A percentile compares a stretch with the other conserved stretches of the same genome.
These are phyloP conservation scores for Catenaria anguillulae DNA, from an alignment of 371 early-diverging fungal species.

Conservation along the genomic window DNA sequence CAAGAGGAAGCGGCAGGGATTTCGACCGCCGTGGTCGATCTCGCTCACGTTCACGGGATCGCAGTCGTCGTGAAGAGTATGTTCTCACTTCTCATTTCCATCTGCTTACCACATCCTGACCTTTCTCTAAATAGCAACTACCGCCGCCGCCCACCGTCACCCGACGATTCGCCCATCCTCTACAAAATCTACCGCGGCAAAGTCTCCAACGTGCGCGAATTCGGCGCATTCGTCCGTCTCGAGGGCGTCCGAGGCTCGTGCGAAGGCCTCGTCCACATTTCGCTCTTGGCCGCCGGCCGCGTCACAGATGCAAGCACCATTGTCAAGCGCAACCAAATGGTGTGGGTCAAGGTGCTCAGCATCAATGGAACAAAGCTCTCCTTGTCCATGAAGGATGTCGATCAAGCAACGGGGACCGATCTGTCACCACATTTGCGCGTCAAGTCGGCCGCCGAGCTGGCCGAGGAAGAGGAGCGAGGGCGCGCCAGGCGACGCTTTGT, in stretches of 20 bases:
- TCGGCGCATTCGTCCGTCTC: conserved; percentile 79
- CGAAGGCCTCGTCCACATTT: conserved; percentile 81
- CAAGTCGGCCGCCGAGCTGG: conserved; percentile 42
- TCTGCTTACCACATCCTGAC: too few relatives aligned
- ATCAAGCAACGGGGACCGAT: conserved; percentile 78
- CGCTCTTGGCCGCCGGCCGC: conserved; percentile 47
- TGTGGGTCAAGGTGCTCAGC: conserved; percentile 87
- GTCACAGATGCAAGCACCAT: conserved; percentile 66
- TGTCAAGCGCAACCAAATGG: conserved; percentile 53
- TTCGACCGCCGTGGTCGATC: conserved; percentile 16
- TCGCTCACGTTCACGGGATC: not conserved
- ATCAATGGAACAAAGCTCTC: conserved; percentile 60
- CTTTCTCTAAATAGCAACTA: too few relatives aligned
- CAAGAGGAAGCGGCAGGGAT: conserved; percentile 4
- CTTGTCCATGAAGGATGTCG: conserved; percentile 87
- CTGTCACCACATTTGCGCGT: conserved; percentile 49
- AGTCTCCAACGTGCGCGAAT: conserved; percentile 64
- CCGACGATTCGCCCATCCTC: conserved; percentile 63
- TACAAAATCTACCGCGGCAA: conserved; percentile 80
- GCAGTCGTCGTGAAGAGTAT: too few relatives aligned
- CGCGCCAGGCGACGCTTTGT: conserved; percentile 49
- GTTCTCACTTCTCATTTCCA: too few relatives aligned
- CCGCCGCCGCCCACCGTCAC: conserved; percentile 2
- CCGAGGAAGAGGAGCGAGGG: conserved; percentile 26
- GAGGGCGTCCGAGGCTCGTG: conserved; percentile 57